Evolutionary conservation across 345 rosid genomes (phyloP).

Genomic region (Moricandia moricandioides): DNA sequence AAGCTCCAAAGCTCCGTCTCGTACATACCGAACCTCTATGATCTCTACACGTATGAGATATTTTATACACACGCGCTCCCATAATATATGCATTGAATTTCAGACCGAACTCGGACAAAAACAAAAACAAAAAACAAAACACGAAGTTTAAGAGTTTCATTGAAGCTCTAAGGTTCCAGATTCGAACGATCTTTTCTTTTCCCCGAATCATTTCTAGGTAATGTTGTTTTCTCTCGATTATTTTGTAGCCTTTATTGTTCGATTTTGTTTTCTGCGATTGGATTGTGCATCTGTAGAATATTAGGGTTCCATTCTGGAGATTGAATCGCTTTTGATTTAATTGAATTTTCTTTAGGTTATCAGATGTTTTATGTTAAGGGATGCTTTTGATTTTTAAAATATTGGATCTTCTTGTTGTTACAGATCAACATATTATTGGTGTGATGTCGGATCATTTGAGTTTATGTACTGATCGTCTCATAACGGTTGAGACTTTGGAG

Average conservation of each 20-base stretch:
- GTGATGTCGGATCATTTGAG: constrained; percentile 77
- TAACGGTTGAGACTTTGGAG: constrained; percentile 43
- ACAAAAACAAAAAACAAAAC: neutral
- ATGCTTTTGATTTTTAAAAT: neutral
- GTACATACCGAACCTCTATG: constrained; percentile 15
- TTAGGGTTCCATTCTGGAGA: constrained; percentile 31
- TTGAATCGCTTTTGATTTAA: neutral
- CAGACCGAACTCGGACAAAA: constrained; percentile 19
- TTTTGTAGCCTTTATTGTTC: neutral
- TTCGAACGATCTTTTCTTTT: neutral
- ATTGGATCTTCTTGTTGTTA: constrained; percentile 10
- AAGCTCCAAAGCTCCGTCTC: constrained; percentile 26
- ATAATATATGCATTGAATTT: constrained; percentile 4
- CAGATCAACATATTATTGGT: constrained; percentile 27
- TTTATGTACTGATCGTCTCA: constrained; percentile 62
- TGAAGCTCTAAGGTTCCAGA: constrained; percentile 28
- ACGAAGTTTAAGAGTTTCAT: constrained; percentile 14
- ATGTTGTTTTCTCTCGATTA: constrained; percentile 10
- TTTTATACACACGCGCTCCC: constrained; percentile 32
- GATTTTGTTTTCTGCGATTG: constrained; percentile 11
- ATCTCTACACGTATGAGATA: constrained; percentile 15
- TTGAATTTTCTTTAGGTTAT: neutral
- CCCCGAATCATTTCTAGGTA: constrained; percentile 13
- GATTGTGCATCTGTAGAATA: constrained; percentile 4
- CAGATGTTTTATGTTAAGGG: neutral